phyloP scores from a whole-genome alignment of 2,329 filamentous ascomycete species.

The Gaeumannomyces sp. region DNA sequence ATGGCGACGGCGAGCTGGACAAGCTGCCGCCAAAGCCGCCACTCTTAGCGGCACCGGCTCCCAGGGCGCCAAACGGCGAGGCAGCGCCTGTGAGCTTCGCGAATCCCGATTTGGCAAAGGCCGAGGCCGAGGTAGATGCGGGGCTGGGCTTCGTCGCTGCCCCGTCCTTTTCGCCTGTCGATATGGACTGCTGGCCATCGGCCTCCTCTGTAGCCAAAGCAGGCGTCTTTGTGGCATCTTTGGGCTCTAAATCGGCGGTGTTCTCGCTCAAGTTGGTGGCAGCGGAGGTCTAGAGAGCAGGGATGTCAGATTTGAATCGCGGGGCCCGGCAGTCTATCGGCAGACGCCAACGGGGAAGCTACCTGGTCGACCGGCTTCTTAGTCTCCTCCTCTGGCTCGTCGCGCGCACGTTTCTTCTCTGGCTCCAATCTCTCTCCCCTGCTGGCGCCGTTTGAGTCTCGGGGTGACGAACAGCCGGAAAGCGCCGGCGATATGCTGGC shows the following conservation, averaged over 20 bases:
- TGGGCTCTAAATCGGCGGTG: not conserved
- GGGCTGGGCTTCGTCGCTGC: not conserved
- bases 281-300: not conserved
- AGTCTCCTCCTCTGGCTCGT: conserved; percentile 35
- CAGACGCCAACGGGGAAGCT: not conserved
- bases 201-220: conserved; percentile 16
- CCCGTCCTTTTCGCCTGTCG: conserved; percentile 10
- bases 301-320: not conserved
- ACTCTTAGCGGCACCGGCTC: conserved; percentile 33
- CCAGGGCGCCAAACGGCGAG: conserved; percentile 59
- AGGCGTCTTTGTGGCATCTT: conserved; percentile 12
- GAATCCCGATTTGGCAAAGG: conserved; percentile 64
- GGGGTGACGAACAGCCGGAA: conserved; percentile 29
- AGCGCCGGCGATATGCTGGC: conserved; percentile 25
- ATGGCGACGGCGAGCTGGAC: conserved; percentile 33
- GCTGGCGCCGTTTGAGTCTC: conserved; percentile 38
- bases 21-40: conserved; percentile 44
- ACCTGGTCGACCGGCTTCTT: conserved; percentile 16
- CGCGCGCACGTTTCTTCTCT: conserved; percentile 59
- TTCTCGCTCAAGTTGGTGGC: not conserved
- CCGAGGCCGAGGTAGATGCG: conserved; percentile 41
- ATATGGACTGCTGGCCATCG: not conserved
- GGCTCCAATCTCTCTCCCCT: conserved; percentile 51
- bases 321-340: not conserved
- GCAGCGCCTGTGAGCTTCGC: conserved; percentile 57